phyloP scores from a whole-genome alignment of 1,284 basidiomycete genomes.

The Abortiporus biennis region DNA sequence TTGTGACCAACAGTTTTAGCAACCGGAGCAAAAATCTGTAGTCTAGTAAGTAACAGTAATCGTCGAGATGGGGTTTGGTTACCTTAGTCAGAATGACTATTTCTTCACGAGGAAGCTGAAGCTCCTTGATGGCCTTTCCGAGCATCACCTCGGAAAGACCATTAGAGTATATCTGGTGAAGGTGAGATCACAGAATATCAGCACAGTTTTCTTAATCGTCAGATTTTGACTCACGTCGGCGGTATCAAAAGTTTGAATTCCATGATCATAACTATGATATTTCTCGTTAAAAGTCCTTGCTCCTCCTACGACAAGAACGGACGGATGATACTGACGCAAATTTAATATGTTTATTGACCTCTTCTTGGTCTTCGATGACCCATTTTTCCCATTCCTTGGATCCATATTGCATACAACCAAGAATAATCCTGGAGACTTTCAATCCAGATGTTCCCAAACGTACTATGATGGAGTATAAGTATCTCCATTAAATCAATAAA shows the following conservation, averaged over 20 bases:
- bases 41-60: neutral
- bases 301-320: too few species aligned
- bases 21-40: conserved; percentile 2
- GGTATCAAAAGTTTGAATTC: conserved; percentile 22
- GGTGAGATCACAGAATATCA: neutral
- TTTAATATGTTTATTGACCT: conserved; percentile 30
- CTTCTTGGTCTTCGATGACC: conserved; percentile 32
- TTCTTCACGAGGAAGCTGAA: conserved; percentile 65
- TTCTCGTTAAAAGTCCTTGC: neutral
- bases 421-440: conserved; percentile 35
- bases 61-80: too few species aligned
- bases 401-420: conserved; percentile 39
- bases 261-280: conserved; percentile 16
- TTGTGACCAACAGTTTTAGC: conserved; percentile 5
- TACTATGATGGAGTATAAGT: too few species aligned
- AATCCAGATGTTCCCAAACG: conserved; percentile 38
- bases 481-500: too few species aligned
- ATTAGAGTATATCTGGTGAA: conserved; percentile 46
- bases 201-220: neutral
- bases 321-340: conserved; percentile 22
- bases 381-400: conserved; percentile 27
- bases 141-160: conserved; percentile 72
- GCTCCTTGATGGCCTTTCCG: conserved; percentile 73
- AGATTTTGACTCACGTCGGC: conserved; percentile 14
- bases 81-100: conserved; percentile 79